Percentiles rank a stretch among this genome's conserved stretches.
Conservation (phyloP, 2,329 filamentous ascomycete genomes). For the Pestalotiopsis sp. region DNA sequence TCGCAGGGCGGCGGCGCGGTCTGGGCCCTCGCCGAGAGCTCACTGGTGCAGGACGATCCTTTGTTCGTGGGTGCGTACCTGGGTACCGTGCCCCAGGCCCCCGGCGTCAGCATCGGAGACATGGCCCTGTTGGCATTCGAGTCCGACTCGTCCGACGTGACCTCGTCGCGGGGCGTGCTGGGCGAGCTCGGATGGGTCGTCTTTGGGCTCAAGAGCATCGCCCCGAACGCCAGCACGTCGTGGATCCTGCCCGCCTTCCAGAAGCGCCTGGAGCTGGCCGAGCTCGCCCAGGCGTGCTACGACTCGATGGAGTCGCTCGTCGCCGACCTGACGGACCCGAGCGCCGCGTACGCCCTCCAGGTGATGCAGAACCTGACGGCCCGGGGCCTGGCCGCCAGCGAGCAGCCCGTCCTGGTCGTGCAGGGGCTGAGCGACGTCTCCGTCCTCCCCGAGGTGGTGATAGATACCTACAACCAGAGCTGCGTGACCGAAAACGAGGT, state of each 20-base stretch:
- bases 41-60: not conserved
- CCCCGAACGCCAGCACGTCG: not conserved
- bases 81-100: not conserved
- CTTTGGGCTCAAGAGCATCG: not conserved
- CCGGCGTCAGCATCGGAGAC: not conserved
- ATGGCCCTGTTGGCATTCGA: not conserved
- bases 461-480: not conserved
- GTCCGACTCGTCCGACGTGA: not conserved
- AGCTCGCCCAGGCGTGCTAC: not conserved
- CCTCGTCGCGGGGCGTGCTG: not conserved
- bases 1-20: not conserved
- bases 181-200: not conserved
- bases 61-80: not conserved
- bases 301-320: not conserved
- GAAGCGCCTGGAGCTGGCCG: not conserved
- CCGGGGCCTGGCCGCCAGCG: not conserved
- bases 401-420: not conserved
- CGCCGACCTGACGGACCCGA: not conserved
- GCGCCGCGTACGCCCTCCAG: too few species aligned
- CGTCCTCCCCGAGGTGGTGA: not conserved
- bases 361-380: not conserved
- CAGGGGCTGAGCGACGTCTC: not conserved
- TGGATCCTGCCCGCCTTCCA: not conserved
- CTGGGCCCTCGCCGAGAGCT: not conserved
- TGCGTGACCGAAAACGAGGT: not conserved